Base-by-base conservation (phyloP, 345 rosid genomes). In the Hypericum androsaemum region DNA sequence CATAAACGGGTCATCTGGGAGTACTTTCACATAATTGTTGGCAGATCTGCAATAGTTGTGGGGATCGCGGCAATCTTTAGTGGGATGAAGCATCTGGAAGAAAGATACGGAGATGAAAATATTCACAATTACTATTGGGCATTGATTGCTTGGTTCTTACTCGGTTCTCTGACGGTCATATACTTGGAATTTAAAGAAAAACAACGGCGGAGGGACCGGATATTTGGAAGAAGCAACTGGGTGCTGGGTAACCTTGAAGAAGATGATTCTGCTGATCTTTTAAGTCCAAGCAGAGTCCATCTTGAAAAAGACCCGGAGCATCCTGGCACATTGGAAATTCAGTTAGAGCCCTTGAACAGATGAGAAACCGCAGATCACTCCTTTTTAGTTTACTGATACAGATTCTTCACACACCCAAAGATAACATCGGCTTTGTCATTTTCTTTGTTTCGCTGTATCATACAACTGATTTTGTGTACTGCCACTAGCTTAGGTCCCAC, bases 331-430 rank as follows among this genome's bases (percentile, higher is more conserved):
- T 81, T 81, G 92, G 96, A 92, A 71, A 77, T 92, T 70, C 98
- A 92, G 65, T 68, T 92, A 71, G 96, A 87, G 69, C 88, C 98
- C 43, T 60, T 92, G 66, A 80, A 61, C 59, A 71, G 85, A 64
- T 84, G 79, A 79, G 32, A 22, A 1, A 22, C 32, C 32, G 4
- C 32, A 4, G 32, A 22, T 22, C 32, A 22, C 32, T 22, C 32
- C n/a, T 22, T 22, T 22, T 22, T 22, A 4, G 32, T 22, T 22
- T 22, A 22, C 32, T 22, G 32, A 22, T 22, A 22, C 32, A 22
- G 4, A 22, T 22, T 22, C 32, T 22, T 1, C 32, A 22, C 32
- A 22, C 32, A 22, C 4, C 32, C 4, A 4, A 22, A 22, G 32
- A 22, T 22, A 22, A 22, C 32, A 22, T 1, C 32, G 32, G 4